Percentiles rank a stretch among this genome's conserved stretches.
These are phyloP conservation scores for Dendrobium nobile DNA, from an alignment of 106 monocot genomes.

Conservation along the genomic window DNA sequence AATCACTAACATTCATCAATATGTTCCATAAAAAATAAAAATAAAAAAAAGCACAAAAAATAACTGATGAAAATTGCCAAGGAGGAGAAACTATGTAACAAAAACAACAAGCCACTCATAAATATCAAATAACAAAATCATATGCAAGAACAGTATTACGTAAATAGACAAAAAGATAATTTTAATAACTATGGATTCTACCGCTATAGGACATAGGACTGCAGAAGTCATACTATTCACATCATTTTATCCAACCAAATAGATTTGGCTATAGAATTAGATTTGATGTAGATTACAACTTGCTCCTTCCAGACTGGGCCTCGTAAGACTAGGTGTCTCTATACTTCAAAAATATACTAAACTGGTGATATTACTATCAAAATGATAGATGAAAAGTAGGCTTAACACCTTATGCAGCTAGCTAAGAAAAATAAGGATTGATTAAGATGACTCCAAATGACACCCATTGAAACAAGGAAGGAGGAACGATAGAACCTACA, in stretches of 20 bases:
- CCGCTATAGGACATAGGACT: neutral
- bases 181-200: neutral
- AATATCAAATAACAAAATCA: slow-evolving; percentile 3
- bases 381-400: no score
- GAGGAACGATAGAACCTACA: no score
- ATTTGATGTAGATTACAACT: neutral
- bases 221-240: neutral
- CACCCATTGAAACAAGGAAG: no score
- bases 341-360: neutral
- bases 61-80: neutral
- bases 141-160: neutral
- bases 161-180: neutral
- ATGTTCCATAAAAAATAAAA: neutral
- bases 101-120: neutral
- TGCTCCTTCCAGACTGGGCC: neutral
- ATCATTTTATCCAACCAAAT: neutral
- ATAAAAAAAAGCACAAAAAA: neutral
- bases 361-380: no score
- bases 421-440: no score
- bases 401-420: no score
- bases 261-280: neutral
- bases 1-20: neutral
- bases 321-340: neutral
- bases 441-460: no score
- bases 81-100: neutral